phyloP scores from a whole-genome alignment of 2,329 filamentous ascomycete species.

The Arthrobotrys conoides region DNA sequence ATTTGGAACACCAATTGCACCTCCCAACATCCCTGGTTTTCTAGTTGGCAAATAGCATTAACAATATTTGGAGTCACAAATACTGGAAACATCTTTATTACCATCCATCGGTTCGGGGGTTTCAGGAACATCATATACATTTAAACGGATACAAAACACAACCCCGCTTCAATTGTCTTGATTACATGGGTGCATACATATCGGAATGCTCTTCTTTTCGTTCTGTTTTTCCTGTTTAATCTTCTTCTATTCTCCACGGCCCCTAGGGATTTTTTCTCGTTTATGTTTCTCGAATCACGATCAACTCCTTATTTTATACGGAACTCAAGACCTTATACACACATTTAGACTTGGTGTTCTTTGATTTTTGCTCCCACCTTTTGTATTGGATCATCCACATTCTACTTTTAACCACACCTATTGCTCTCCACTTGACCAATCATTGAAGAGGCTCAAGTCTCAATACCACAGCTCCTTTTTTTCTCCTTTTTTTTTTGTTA shows the following conservation, averaged over 20 bases:
- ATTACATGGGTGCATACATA: slow-evolving; percentile 43
- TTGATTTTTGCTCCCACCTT: slow-evolving; percentile 33
- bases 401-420: slow-evolving; percentile 24
- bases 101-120: slow-evolving; percentile 11
- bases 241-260: slow-evolving; percentile 21
- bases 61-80: slow-evolving; percentile 1
- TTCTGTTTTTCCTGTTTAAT: not conserved
- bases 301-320: slow-evolving; percentile 34
- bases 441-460: slow-evolving; percentile 15
- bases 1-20: slow-evolving; percentile 54
- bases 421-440: slow-evolving; percentile 22
- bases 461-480: slow-evolving; percentile 11
- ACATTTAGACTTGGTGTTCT: slow-evolving; percentile 60
- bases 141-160: slow-evolving; percentile 30
- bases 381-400: slow-evolving; percentile 23
- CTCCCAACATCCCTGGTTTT: slow-evolving; percentile 57
- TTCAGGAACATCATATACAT: slow-evolving; percentile 36
- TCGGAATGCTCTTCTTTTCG: slow-evolving; percentile 20
- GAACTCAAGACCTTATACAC: slow-evolving; percentile 55
- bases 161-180: slow-evolving; percentile 17
- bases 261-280: slow-evolving; percentile 17
- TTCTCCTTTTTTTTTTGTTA: slow-evolving; percentile 22
- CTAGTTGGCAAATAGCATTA: slow-evolving; percentile 51
- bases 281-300: slow-evolving; percentile 8
- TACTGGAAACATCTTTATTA: not conserved